Evolutionary conservation across 2,329 filamentous ascomycete genomes (phyloP).

Genomic region (Macroventuria anomochaeta): DNA sequence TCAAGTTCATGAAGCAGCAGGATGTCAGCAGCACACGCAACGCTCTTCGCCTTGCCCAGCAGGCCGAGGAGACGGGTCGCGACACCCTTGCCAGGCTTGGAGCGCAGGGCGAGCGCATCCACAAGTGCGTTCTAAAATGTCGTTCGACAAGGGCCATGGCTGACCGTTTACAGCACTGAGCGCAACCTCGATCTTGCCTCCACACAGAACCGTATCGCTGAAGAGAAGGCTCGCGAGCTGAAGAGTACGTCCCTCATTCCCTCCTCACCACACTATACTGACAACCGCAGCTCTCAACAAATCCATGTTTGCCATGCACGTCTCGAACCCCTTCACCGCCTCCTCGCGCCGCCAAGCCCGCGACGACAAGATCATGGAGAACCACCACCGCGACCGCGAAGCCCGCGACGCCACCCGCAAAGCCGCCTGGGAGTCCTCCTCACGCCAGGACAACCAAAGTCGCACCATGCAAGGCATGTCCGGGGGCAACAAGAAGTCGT

Average conservation of each 20-base stretch:
- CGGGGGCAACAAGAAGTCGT: constrained; percentile 24
- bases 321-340: constrained; percentile 68
- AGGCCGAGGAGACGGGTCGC: constrained; percentile 73
- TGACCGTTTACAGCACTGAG: constrained; percentile 58
- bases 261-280: not conserved
- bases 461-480: constrained; percentile 24
- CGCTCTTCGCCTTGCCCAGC: constrained; percentile 65
- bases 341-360: constrained; percentile 54
- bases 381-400: constrained; percentile 64
- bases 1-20: constrained; percentile 73
- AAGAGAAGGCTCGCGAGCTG: constrained; percentile 81
- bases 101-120: constrained; percentile 47
- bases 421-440: constrained; percentile 53
- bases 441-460: constrained; percentile 34
- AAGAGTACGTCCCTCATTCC: constrained; percentile 58
- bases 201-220: constrained; percentile 78
- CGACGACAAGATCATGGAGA: constrained; percentile 70
- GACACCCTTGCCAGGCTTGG: constrained; percentile 40
- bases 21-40: constrained; percentile 76
- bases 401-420: constrained; percentile 62
- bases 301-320: constrained; percentile 88
- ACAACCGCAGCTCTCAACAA: constrained; percentile 66
- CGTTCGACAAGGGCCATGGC: too few relatives aligned
- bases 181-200: constrained; percentile 79
- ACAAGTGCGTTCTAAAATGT: constrained; percentile 37